Evolutionary conservation across 1,139 yeast genomes (phyloP), one percentile per base, ranked within the genome.

Genomic region (Arxiozyma slooffiae): DNA sequence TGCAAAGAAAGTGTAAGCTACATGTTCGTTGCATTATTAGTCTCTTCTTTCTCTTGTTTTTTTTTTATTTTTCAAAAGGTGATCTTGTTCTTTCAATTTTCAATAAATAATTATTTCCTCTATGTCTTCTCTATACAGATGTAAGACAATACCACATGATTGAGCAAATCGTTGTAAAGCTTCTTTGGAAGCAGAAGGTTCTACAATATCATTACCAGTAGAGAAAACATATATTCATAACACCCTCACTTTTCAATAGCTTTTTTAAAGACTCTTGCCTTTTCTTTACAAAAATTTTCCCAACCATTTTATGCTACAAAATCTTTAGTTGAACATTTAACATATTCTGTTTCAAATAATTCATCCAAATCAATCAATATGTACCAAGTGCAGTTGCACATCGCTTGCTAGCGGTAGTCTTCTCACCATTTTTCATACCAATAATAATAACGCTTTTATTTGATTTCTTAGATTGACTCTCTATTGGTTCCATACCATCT

Each of bases 361-460:
- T 75, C 73, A 66, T 94, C 99, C 57, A 90, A 71, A 63, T 94
- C 99, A 43, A 88, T 67, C 52, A 85, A 76, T 52, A 80, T 75
- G 71, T 85, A 82, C 89, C 92, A 52, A 88, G 71, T 42, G 78
- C 75, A 26, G 78, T 68, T 5, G 96, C 85, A 60, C 87, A 80
- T 85, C 95, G 84, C 57, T 78, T 76, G 38, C 96, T 85, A 61
- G 89, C 75, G 1, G 96, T 85, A 6, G 95, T 79, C 68, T 94
- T 94, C 21, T 98, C 99, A 36, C 97, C 95, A 36, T 97, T 98
- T 67, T 98, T 80, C 99, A 92, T 94, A 46, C 99, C 99, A 65
- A 94, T 85, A 39, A 92, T 78, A 48, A 92, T 77, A 52, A 92
- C 78, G 60, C 89, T 81, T 60, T 74, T 60, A 23, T 55, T 60